Percentiles rank a stretch among this genome's conserved stretches.
phyloP scores from a whole-genome alignment of 2,329 filamentous ascomycete genomes.

The Dendrostoma leiphaemia region DNA sequence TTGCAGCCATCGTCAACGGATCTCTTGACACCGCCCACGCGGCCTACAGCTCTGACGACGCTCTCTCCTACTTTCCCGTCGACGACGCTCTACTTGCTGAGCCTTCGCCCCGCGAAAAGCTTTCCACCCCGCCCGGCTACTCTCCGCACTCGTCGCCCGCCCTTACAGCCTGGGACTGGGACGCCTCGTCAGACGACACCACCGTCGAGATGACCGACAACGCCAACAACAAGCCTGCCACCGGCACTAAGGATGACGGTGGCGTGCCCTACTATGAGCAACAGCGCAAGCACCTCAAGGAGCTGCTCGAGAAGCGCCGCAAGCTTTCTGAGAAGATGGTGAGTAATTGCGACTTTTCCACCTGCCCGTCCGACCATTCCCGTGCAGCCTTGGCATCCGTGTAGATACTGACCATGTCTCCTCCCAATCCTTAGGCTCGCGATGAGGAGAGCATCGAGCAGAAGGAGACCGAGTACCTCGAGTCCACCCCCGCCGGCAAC shows the following conservation, averaged over 20 bases:
- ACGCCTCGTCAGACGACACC: neutral
- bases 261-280: conserved; percentile 70
- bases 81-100: neutral
- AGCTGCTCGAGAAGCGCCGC: conserved; percentile 65
- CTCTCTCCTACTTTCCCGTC: neutral
- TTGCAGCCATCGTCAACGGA: neutral
- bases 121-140: neutral
- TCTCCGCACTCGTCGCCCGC: neutral
- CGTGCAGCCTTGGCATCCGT: neutral
- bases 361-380: neutral
- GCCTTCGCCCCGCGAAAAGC: neutral
- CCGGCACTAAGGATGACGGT: conserved; percentile 40
- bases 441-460: conserved; percentile 78
- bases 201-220: conserved; percentile 24
- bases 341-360: neutral
- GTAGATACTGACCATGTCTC: neutral
- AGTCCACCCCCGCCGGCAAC: conserved; percentile 85
- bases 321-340: conserved; percentile 42
- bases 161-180: neutral
- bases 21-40: neutral
- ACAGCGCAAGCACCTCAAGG: conserved; percentile 63
- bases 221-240: conserved; percentile 30
- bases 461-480: conserved; percentile 84
- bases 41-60: too few relatives aligned
- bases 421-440: conserved; percentile 15